Base-by-base conservation (phyloP, 805 yeast species). In the Pichia occidentalis region DNA sequence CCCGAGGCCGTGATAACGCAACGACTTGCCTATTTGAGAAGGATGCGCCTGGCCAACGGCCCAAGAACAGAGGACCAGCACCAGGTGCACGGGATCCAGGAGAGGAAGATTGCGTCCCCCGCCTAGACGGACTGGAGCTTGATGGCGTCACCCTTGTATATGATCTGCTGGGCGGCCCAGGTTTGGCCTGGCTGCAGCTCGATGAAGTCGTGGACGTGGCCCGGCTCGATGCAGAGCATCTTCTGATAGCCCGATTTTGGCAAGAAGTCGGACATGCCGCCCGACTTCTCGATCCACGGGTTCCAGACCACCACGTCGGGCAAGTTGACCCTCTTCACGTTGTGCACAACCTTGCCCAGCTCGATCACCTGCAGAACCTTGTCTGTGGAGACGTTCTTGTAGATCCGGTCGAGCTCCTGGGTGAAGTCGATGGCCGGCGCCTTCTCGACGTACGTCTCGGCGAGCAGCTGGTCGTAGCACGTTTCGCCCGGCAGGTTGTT, bases 221-320 rank as follows among this genome's bases (percentile, higher is more conserved):
- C 98, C 3, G 96, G 94, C 61, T 92, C 98, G 40, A 92, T 73
- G 63, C 98, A 92, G 41, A 92, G 75, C 97, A 92, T 90, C 32
- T 80, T 68, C 48, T 77, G 70, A 66, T 69, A 92, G 5, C 96
- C 97, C 37, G 63, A 60, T 57, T 84, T 85, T 35, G 97, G 98
- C 50, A 70, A 73, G 53, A 90, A 92, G 63, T 92, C 98, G 29
- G 68, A 79, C 90, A 92, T 85, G 2, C 81, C 79, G 18, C 64
- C 67, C n/a, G 92, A 75, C 59, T 83, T 85, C 40, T 81, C 71
- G 48, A 74, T 67, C 98, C 97, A 92, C 25, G 98, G 98, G 61
- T 92, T 92, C 98, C 98, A 92, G 39, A 92, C 97, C 34, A 92
- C 97, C 5, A 73, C 66, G 46, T 74, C 79, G 0, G 74, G 77